Base-by-base conservation (phyloP, 2,329 filamentous ascomycete species). In the Microdochium nivale region DNA sequence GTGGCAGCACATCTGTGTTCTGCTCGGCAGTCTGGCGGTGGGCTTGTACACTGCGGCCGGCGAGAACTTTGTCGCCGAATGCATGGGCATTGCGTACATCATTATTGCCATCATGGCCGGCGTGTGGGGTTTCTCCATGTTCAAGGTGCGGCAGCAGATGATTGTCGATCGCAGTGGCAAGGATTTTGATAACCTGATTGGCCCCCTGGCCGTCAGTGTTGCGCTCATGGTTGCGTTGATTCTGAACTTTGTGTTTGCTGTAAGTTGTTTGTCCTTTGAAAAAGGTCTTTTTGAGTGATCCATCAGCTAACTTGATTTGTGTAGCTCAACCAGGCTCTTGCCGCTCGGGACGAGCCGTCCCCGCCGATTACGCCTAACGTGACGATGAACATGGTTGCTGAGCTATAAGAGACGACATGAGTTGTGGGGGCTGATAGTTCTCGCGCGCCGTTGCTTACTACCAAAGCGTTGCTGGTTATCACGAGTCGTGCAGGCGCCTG, bases 1-100 rank as follows among this genome's bases (percentile, higher is more conserved):
- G 70, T 99, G 94, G 94, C 89, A 97, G 74, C 91, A 97, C 67
- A 90, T 99, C 62, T 86, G 84, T 55, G 83, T 99, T 48, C 77
- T 99, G 14, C 83, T 99, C 24, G 91, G 90, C 35, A 84, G 86
- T 23, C 72, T 99, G 27, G 88, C 89, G 0, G 74, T 99, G 13
- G 88, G 86, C 23, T 73, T 99, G 25, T 96, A 92, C 72, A 92
- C 95, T 60, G 90, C 92, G 0, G 91, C 91, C 0, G 88, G 88
- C 7, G 74, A 84, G 59, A 89, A 95, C 67, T 74, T 75, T n/a
- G 68, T 96, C 30, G 90, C 90, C 0, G 79, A 88, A 59, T 73
- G 75, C 35, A 82, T 97, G 63, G 91, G 90, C n/a, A 75, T 94
- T 21, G 81, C 87, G 10, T 97, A 96, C 65, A 87, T 92, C 2